Percentiles rank a stretch among this genome's conserved stretches.
These are phyloP conservation scores for Pleurotus tuoliensis DNA, from an alignment of 768 basidiomycete genomes.

Conservation along the genomic window DNA sequence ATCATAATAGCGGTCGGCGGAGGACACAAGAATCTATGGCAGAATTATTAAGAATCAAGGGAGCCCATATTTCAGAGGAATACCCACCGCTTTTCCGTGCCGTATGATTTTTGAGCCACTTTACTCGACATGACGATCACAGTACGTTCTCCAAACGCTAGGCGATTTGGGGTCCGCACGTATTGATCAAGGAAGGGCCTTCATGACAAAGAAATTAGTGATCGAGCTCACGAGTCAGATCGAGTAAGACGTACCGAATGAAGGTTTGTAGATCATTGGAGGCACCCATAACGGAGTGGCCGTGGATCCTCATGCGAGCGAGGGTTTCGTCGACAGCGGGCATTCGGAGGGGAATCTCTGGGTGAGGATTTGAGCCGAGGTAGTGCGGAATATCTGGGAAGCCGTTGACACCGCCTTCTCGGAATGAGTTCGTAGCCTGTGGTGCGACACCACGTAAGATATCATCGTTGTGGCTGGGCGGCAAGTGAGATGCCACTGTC, in stretches of 20 bases:
- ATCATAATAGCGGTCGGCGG: slow-evolving; percentile 93
- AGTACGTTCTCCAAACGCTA: slow-evolving; percentile 89
- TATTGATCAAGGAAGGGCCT: slow-evolving; percentile 86
- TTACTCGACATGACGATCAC: slow-evolving; percentile 97
- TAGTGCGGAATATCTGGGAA: slow-evolving; percentile 59
- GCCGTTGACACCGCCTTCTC: slow-evolving; percentile 44
- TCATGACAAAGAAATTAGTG: slow-evolving; percentile 12
- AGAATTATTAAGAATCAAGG: slow-evolving; percentile 14
- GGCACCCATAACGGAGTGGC: slow-evolving; percentile 50
- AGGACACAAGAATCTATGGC: slow-evolving; percentile 77
- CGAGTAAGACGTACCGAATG: slow-evolving; percentile 52
- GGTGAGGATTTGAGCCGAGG: slow-evolving; percentile 44
- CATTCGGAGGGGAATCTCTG: slow-evolving; percentile 60
- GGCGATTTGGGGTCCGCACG: slow-evolving; percentile 76
- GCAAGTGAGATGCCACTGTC: slow-evolving; percentile 46
- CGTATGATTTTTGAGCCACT: slow-evolving; percentile 96
- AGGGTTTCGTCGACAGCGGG: slow-evolving; percentile 59
- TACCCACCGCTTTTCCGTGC: slow-evolving; percentile 84
- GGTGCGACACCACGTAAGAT: slow-evolving; percentile 68
- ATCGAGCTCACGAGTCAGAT: slow-evolving; percentile 7
- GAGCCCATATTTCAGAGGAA: not conserved
- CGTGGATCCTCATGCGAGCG: slow-evolving; percentile 61
- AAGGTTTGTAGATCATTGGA: slow-evolving; percentile 77
- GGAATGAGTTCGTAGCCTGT: slow-evolving; percentile 63
- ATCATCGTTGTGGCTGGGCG: slow-evolving; percentile 45